Evolutionary conservation across 1,139 yeast genomes (phyloP), one percentile per base, ranked within the genome.

Genomic region (Geotrichum histeridarum): DNA sequence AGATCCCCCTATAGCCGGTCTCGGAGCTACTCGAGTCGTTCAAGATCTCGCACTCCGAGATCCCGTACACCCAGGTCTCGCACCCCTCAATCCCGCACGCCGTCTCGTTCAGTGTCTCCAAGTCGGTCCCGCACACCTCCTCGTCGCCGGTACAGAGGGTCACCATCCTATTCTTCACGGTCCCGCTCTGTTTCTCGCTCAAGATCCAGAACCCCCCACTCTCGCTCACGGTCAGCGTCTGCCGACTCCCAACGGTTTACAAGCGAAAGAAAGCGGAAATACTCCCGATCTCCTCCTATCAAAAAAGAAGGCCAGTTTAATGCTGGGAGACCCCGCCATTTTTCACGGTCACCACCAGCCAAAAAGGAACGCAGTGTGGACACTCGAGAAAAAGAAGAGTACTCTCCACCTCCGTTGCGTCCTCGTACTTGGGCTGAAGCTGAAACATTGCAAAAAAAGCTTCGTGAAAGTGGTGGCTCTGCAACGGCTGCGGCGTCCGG

Each of bases 91-190:
- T 36, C 48, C 4, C 22, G 53, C 37, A n/a, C 51, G 18, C 45
- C 27, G 27, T 22, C 56, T 17, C 50, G 51, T 8, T 45, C 52
- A 4, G 39, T 50, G 7, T 41, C 52, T n/a, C 15, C 43, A 15
- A 22, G 48, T 11, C 35, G 35, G 18, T 39, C 47, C 4, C 45
- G 45, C 33, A 17, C 51, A 7, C 41, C 51, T 12, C 44, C 45
- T 11, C 35, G 46, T 33, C 41, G 51, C 41, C 8, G 33, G 18
- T 8, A 22, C n/a, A 17, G 22, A 22, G 4, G 37, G 12, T 33
- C 42, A 12, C 32, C 43, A 8, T 15, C 31, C 30, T 55, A 57
- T 8, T 18, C 60, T 22, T 66, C 70, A 0, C 57, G 69, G 46
- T 60, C 66, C 2, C 45, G 56, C 1, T 58, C 66, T 14, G 33